A percentile compares a stretch with the other conserved stretches of the same genome.
Evolutionary conservation across 2,329 filamentous ascomycete species (phyloP).

Genomic region (Microcyclosporella mali): DNA sequence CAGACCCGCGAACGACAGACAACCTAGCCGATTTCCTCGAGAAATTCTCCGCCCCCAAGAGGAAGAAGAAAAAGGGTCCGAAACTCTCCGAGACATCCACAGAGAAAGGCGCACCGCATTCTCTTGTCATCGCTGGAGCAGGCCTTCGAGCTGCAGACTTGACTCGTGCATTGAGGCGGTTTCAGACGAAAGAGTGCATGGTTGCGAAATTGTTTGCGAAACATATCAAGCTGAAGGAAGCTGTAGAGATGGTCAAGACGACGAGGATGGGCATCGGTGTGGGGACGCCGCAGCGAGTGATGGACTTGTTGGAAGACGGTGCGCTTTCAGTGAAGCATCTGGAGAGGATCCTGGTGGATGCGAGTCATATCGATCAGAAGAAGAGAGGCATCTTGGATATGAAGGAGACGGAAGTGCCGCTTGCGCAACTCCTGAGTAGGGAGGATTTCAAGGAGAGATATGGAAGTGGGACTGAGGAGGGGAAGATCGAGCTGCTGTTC

Average conservation of each 20-base stretch:
- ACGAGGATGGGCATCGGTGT: conserved; percentile 74
- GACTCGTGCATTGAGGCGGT: conserved; percentile 67
- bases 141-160: conserved; percentile 82
- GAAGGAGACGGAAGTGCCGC: conserved; percentile 80
- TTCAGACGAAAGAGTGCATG: conserved; percentile 68
- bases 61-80: conserved; percentile 22
- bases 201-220: conserved; percentile 96
- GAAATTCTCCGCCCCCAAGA: conserved; percentile 42
- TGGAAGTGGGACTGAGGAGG: conserved; percentile 37
- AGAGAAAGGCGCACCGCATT: conserved; percentile 62
- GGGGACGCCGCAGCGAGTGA: conserved; percentile 77
- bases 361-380: conserved; percentile 89
- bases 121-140: conserved; percentile 77
- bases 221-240: conserved; percentile 91
- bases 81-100: conserved; percentile 61
- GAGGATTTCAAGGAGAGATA: conserved; percentile 68
- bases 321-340: conserved; percentile 65
- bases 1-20: conserved; percentile 59
- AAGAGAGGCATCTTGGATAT: conserved; percentile 91
- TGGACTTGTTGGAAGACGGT: conserved; percentile 74
- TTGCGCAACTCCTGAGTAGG: conserved; percentile 67
- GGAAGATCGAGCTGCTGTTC: conserved; percentile 56
- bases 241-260: conserved; percentile 66
- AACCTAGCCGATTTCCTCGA: conserved; percentile 77
- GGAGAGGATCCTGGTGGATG: conserved; percentile 78